Evolutionary conservation across 176 grass and related monocot species (phyloP), one percentile per base, ranked within the genome.

Genomic region (Juncus inflexus): DNA sequence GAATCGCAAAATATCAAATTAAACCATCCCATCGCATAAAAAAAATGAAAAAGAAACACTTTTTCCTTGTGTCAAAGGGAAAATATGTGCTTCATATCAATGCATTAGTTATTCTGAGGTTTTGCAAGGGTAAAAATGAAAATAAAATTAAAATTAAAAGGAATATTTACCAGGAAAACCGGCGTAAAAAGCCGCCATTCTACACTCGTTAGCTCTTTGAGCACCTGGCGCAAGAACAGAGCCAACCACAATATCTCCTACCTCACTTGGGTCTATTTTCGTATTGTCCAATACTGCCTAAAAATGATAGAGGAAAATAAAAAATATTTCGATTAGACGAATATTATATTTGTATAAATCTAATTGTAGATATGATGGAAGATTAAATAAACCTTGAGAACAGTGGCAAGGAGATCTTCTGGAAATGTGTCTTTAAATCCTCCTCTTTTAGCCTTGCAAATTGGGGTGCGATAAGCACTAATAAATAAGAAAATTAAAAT

Each of bases 361-460:
- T 28, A 28, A 28, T 28, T 43, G 41, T 15, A 28, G 5, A 42
- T 28, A 39, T 42, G 68, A n/a, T 71, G 35, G 4, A 42, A 56
- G 54, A 2, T 55, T 14, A 68, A 43, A 92, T 14, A 68, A 43
- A 92, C 94, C 88, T 99, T 99, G 37, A 99, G 85, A 9, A 99
- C 94, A 80, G 77, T 59, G n/a, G 88, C 67, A 45, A 92, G 85
- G 5, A 99, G 88, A 14, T 99, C 88, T 80, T 99, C 94, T 1
- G 94, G 94, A 74, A 84, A 99, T 0, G 94, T 92, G 75, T 99
- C 88, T 85, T 89, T 92, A 61, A 99, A 92, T 52, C 85, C 83
- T 12, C 94, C 94, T 59, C 88, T 43, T 67, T 99, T 99, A 76
- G 85, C 76, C 77, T 86, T 92, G 85, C 88, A 99, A 79, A 99